Conservation (phyloP, 345 rosid species). For the Gossypioides kirkii region DNA sequence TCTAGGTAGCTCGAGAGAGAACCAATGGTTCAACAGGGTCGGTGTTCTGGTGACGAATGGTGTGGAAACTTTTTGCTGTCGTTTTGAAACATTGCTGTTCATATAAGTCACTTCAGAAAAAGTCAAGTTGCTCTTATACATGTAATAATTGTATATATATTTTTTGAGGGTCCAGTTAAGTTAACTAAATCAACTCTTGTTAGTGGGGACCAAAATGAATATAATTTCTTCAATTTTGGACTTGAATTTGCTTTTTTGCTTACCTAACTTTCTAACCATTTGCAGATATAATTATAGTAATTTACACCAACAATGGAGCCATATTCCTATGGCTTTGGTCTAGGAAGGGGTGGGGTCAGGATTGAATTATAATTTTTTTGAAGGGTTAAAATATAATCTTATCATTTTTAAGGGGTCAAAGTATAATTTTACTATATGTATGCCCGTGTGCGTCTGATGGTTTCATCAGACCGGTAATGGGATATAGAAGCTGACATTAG, state of each 20-base stretch:
- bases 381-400: too few species aligned
- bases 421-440: too few species aligned
- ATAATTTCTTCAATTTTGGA: neutral
- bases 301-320: neutral
- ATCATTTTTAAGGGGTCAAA: too few species aligned
- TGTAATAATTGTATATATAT: too few species aligned
- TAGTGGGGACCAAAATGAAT: neutral
- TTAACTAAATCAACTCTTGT: neutral
- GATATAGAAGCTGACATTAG: neutral
- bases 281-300: neutral
- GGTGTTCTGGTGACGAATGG: constrained; percentile 28
- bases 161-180: neutral
- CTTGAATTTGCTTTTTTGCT: neutral
- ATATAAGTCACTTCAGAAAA: neutral
- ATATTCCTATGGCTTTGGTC: neutral
- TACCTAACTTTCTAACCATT: constrained; percentile 12
- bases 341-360: too few species aligned
- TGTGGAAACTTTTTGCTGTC: constrained; percentile 17
- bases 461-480: neutral
- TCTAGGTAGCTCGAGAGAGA: constrained; percentile 9
- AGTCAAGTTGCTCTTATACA: neutral
- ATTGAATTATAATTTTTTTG: too few species aligned
- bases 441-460: neutral
- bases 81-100: constrained; percentile 11
- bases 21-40: constrained; percentile 23